Conservation (phyloP, 2,329 filamentous ascomycete species). For the Dactylellina cionopaga region DNA sequence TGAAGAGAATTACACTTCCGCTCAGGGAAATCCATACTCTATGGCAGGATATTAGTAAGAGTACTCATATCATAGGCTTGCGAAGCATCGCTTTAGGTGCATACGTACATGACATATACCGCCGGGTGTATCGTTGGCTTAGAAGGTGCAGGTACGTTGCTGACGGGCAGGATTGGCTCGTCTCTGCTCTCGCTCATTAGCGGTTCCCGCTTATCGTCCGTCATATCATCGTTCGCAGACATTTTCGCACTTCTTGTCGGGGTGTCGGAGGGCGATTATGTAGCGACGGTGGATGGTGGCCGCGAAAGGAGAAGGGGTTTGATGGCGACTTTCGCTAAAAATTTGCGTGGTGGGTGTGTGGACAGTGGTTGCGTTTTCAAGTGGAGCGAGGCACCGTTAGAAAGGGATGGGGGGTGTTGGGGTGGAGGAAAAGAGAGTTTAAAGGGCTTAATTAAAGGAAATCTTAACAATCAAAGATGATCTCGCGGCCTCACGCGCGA, state of each 20-base stretch:
- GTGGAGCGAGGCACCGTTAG: too few species aligned
- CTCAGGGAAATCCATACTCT: conserved; percentile 93
- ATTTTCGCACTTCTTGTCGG: background rate
- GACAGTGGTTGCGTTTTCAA: too few species aligned
- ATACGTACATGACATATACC: conserved; percentile 79
- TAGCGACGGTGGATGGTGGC: background rate
- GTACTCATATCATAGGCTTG: background rate
- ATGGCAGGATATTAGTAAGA: conserved; percentile 51
- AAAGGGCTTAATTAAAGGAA: background rate
- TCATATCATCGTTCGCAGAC: conserved; percentile 18
- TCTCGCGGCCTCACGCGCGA: conserved; percentile 8
- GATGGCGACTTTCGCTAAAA: too few species aligned
- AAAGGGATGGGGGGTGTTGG: background rate
- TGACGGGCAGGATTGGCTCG: conserved; percentile 38
- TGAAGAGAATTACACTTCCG: conserved; percentile 96
- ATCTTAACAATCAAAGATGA: background rate
- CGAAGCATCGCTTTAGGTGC: background rate
- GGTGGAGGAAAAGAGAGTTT: conserved; percentile 6
- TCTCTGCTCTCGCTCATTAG: conserved; percentile 37
- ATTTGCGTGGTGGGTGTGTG: background rate
- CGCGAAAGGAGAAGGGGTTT: background rate
- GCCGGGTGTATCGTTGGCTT: conserved; percentile 77
- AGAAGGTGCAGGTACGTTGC: conserved; percentile 66
- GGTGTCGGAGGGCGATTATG: background rate
- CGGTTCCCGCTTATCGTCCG: conserved; percentile 39